Conservation (phyloP, 2,329 filamentous ascomycete species). For the Trichoderma cornu-damae region DNA sequence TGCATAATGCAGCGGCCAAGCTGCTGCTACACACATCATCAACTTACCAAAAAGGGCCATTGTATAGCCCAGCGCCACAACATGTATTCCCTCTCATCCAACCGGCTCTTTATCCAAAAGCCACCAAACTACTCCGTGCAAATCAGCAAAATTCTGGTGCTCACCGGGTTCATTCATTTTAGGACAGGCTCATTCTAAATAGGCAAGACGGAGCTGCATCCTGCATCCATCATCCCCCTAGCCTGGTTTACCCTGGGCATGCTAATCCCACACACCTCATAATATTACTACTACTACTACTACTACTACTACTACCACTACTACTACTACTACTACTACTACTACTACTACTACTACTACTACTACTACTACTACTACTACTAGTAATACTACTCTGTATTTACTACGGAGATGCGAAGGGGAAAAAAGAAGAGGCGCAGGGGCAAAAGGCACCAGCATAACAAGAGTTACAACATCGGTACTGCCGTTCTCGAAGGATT, state of each 20-base stretch:
- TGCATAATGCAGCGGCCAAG: not conserved
- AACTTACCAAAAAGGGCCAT: not conserved
- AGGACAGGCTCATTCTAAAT: not conserved
- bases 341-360: too few species aligned
- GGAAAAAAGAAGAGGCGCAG: not conserved
- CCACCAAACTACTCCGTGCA: too few species aligned
- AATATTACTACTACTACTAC: too few species aligned
- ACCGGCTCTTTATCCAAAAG: not conserved
- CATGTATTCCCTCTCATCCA: not conserved
- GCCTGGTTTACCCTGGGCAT: not conserved
- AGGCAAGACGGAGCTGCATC: constrained; percentile 3
- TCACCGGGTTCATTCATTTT: not conserved
- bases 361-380: too few species aligned
- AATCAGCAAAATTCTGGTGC: not conserved
- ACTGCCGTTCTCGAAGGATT: not conserved
- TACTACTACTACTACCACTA: too few species aligned
- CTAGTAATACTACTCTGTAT: too few species aligned
- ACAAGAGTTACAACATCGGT: not conserved
- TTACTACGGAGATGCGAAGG: too few species aligned
- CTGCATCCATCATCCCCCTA: constrained; percentile 5
- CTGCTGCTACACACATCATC: not conserved
- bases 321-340: too few species aligned
- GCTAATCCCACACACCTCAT: not conserved
- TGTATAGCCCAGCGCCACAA: not conserved
- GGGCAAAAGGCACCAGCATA: not conserved